These are phyloP conservation scores for Tympanopsis confertula DNA, from an alignment of 2,329 filamentous ascomycete genomes.

Conservation along the genomic window DNA sequence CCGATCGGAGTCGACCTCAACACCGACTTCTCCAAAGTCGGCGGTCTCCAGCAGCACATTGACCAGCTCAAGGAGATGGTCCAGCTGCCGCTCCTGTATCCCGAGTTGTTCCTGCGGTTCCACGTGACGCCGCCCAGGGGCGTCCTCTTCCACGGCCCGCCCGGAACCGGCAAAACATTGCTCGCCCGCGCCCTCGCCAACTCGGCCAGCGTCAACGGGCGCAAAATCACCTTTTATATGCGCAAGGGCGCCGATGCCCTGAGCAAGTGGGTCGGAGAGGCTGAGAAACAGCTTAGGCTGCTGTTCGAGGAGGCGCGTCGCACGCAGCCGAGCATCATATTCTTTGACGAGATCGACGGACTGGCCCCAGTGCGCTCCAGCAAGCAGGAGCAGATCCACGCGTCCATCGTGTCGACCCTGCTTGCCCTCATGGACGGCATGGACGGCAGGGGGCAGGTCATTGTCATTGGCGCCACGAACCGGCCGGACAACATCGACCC, in stretches of 20 bases:
- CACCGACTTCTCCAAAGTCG: conserved; percentile 89
- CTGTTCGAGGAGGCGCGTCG: conserved; percentile 92
- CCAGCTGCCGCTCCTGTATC: conserved; percentile 82
- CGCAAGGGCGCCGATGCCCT: conserved; percentile 94
- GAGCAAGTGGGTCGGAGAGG: conserved; percentile 98
- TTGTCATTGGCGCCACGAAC: conserved; percentile 97
- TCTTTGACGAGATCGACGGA: conserved; percentile 98
- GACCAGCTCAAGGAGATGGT: conserved; percentile 99
- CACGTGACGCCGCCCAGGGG: conserved; percentile 88
- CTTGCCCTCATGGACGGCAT: conserved; percentile 93
- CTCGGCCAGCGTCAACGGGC: conserved; percentile 75
- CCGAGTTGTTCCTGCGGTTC: conserved; percentile 83
- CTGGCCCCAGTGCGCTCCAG: conserved; percentile 90
- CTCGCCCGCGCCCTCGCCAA: conserved; percentile 85
- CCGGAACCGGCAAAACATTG: conserved; percentile 95
- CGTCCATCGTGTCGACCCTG: conserved; percentile 88
- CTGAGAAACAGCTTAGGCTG: conserved; percentile 83
- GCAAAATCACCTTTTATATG: conserved; percentile 99
- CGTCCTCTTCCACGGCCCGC: conserved; percentile 91
- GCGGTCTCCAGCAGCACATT: conserved; percentile 84
- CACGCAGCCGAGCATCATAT: conserved; percentile 96
- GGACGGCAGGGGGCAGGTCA: conserved; percentile 91
- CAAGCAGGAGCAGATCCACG: conserved; percentile 97
- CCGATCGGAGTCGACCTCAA: conserved; percentile 84
- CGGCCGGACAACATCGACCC: conserved; percentile 92